phyloP scores from a whole-genome alignment of 2,329 filamentous ascomycete genomes.

The Emmonsiellopsis sp. region DNA sequence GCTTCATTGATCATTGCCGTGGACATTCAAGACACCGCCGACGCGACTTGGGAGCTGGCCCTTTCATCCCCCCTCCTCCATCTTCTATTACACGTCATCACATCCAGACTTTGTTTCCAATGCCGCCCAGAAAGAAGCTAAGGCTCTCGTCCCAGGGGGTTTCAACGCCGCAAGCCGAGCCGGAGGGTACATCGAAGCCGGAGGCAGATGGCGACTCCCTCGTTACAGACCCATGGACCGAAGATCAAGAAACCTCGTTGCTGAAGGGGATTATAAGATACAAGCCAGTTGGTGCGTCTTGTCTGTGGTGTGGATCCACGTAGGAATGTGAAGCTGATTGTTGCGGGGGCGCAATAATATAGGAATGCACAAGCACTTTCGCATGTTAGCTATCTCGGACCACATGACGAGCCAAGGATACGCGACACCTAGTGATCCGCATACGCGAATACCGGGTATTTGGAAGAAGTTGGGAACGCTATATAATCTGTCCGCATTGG shows the following conservation, averaged over 20 bases:
- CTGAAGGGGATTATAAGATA: constrained; percentile 88
- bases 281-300: constrained; percentile 76
- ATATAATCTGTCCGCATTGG: constrained; percentile 77
- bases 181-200: constrained; percentile 20
- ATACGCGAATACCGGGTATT: constrained; percentile 83
- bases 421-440: constrained; percentile 53
- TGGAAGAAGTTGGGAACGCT: constrained; percentile 78
- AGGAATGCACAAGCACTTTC: constrained; percentile 92
- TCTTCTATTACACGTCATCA: background rate
- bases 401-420: constrained; percentile 72
- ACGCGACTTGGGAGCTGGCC: background rate
- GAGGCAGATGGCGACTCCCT: constrained; percentile 36
- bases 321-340: constrained; percentile 3
- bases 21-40: background rate
- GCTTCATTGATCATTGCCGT: background rate
- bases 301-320: background rate
- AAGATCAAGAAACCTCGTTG: constrained; percentile 85
- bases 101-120: constrained; percentile 8
- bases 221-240: constrained; percentile 74
- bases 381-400: constrained; percentile 77
- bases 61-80: background rate
- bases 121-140: constrained; percentile 52
- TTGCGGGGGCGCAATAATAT: constrained; percentile 3
- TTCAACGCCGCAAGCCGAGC: constrained; percentile 22
- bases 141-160: constrained; percentile 35